These are phyloP conservation scores for Colletotrichum sp. DNA, from an alignment of 2,329 filamentous ascomycete genomes.

Conservation along the genomic window DNA sequence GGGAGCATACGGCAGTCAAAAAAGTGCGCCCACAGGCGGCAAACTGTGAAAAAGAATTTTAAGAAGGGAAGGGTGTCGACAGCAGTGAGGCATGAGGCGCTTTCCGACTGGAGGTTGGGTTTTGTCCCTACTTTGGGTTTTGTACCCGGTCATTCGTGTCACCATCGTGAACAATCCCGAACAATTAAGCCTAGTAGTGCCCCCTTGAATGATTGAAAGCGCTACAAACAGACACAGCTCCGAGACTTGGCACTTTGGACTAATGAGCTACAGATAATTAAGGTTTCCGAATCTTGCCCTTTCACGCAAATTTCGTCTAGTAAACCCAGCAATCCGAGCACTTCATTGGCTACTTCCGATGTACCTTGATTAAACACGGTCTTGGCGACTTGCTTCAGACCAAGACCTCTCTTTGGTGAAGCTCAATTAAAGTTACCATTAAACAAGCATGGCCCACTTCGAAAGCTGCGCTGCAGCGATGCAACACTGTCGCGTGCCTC, in stretches of 20 bases:
- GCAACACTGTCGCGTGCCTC: background rate
- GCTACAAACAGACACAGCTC: background rate
- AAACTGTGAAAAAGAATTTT: no score
- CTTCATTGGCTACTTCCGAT: rapidly evolving
- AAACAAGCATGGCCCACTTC: background rate
- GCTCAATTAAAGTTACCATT: background rate
- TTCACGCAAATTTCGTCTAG: background rate
- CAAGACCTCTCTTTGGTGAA: background rate
- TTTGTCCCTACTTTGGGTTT: background rate
- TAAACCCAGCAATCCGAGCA: background rate
- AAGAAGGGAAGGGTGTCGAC: background rate
- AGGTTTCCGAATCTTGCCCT: background rate
- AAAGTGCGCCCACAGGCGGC: no score
- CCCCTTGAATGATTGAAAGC: background rate
- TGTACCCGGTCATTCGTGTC: background rate
- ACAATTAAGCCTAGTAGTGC: background rate
- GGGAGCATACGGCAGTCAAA: no score
- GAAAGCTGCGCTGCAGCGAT: background rate
- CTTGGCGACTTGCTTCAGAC: background rate
- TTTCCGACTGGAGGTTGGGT: background rate
- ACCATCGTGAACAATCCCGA: background rate
- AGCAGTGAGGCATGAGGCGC: background rate
- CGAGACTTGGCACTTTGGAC: background rate
- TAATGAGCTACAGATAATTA: background rate
- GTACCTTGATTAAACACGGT: background rate